These are phyloP conservation scores for Scytalidium sp. DNA, from an alignment of 2,329 filamentous ascomycete species.

Conservation along the genomic window DNA sequence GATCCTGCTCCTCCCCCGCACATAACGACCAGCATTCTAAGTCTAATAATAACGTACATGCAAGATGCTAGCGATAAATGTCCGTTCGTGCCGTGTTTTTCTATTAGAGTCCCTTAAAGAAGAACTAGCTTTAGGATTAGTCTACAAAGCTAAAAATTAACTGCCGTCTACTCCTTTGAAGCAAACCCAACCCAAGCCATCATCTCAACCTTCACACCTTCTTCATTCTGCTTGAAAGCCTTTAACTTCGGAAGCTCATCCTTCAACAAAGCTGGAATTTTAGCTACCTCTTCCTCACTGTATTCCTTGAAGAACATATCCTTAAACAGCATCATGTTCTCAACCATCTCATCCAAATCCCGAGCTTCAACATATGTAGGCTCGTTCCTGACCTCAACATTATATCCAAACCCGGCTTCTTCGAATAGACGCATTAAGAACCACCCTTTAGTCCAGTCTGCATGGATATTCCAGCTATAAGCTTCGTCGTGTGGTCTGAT, in stretches of 20 bases:
- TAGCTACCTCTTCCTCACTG: constrained; percentile 12
- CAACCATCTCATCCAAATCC: constrained; percentile 11
- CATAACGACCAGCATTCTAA: no score
- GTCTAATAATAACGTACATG: no score
- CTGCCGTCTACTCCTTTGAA: constrained; percentile 11
- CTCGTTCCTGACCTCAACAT: constrained; percentile 8
- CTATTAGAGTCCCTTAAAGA: no score
- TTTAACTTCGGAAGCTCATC: constrained; percentile 11
- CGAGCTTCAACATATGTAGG: constrained; percentile 4
- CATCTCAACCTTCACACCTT: constrained; percentile 8
- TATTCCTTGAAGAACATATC: constrained; percentile 15
- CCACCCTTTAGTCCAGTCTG: constrained; percentile 4
- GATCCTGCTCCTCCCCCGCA: no score
- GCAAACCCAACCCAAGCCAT: constrained; percentile 10
- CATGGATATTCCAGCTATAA: constrained; percentile 3
- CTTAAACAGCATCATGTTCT: constrained; percentile 14
- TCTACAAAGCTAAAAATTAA: no score
- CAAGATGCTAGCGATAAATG: no score
- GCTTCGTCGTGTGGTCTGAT: constrained; percentile 11
- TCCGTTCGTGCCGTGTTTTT: no score
- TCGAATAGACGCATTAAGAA: constrained; percentile 11
- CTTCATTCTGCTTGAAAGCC: constrained; percentile 5
- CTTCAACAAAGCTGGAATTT: constrained; percentile 3
- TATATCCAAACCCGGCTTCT: constrained; percentile 10
- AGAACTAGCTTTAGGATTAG: no score